Percentiles rank a stretch among this genome's conserved stretches.
Conservation (phyloP, 2,329 filamentous ascomycete species). For the Annulohypoxylon truncatum region DNA sequence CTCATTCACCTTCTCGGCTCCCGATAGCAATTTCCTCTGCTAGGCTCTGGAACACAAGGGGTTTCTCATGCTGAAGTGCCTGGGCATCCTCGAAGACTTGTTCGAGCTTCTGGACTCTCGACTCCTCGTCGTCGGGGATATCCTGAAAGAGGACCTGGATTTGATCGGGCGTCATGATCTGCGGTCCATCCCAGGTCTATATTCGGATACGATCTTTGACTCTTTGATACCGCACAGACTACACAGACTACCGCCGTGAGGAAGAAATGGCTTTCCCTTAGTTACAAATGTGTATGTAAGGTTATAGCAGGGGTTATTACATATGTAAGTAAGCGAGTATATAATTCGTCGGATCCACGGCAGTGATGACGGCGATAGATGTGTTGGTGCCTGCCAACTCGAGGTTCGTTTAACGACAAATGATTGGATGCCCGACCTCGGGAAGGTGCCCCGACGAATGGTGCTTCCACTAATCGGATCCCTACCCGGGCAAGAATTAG, state of each 20-base stretch:
- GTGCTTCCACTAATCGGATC: constrained; percentile 13
- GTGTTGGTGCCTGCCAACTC: constrained; percentile 9
- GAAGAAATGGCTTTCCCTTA: not conserved
- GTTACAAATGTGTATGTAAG: not conserved
- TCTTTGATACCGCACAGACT: too few species aligned
- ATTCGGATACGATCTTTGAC: not conserved
- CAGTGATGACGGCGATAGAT: not conserved
- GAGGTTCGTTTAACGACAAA: not conserved
- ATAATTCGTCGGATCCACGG: not conserved
- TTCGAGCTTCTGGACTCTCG: constrained; percentile 46
- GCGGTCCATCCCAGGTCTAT: constrained; percentile 21
- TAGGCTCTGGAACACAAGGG: constrained; percentile 57
- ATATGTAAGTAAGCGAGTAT: not conserved
- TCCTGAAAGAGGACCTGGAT: constrained; percentile 41
- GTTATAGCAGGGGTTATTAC: not conserved
- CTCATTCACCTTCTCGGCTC: constrained; percentile 64
- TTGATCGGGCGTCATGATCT: constrained; percentile 41
- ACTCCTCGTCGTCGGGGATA: constrained; percentile 36
- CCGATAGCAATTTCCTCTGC: constrained; percentile 66
- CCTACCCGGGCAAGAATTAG: not conserved
- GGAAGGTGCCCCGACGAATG: not conserved
- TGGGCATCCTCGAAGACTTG: constrained; percentile 55
- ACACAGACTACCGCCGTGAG: not conserved
- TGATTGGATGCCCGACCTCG: constrained; percentile 8
- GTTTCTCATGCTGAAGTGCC: constrained; percentile 56